phyloP scores from a whole-genome alignment of 495 filamentous ascomycete genomes.

The Pseudevernia furfuracea region DNA sequence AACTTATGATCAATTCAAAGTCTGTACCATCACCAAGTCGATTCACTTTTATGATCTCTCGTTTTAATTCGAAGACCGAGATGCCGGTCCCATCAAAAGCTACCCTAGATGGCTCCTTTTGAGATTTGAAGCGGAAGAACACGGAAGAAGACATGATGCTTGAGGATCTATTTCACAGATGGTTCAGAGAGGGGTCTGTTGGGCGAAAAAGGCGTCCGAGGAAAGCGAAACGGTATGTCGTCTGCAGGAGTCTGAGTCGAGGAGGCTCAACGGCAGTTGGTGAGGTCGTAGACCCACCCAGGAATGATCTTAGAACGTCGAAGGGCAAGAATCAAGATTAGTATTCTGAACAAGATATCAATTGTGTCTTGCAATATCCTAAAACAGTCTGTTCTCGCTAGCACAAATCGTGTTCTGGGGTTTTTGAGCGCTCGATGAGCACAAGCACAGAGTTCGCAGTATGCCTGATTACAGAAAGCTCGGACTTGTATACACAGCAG shows the following conservation, averaged over 20 bases:
- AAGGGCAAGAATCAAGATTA: conserved; percentile 12
- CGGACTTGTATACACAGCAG: conserved; percentile 14
- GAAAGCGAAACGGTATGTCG: neutral
- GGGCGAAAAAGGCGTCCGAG: neutral
- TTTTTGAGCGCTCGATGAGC: conserved; percentile 16
- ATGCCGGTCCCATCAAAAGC: conserved; percentile 98
- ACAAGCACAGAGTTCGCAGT: conserved; percentile 15
- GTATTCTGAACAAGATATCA: conserved; percentile 15
- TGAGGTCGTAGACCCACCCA: conserved; percentile 31
- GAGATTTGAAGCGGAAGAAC: conserved; percentile 99
- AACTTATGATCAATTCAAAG: conserved; percentile 89
- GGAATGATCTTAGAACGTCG: conserved; percentile 21
- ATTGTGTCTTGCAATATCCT: conserved; percentile 17
- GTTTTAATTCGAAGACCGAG: conserved; percentile 95
- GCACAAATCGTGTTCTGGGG: conserved; percentile 15
- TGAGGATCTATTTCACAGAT: conserved; percentile 13
- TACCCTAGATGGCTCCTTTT: conserved; percentile 88
- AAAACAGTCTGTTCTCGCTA: conserved; percentile 17
- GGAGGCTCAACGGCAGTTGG: neutral
- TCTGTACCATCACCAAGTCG: conserved; percentile 94
- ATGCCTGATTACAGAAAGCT: conserved; percentile 18
- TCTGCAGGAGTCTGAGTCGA: neutral
- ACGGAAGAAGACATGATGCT: conserved; percentile 83
- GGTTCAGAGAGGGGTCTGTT: conserved; percentile 3
- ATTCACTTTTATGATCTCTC: conserved; percentile 92